phyloP scores from a whole-genome alignment of 805 yeast genomes.

The Debaryomyces hansenii region DNA sequence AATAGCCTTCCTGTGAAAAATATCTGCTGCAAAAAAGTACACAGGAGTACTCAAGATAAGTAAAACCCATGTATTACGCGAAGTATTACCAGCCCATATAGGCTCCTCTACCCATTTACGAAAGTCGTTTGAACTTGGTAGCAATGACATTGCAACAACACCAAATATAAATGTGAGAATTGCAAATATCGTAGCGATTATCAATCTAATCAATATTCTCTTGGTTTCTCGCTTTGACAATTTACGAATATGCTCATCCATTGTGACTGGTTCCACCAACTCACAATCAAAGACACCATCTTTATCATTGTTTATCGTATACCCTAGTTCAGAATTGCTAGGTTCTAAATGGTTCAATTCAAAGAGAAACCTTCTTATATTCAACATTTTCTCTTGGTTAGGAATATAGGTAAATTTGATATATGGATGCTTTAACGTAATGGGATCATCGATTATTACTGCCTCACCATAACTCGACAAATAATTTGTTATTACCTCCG shows the following conservation, averaged over 20 bases:
- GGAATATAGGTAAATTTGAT: conserved; percentile 69
- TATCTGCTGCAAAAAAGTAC: conserved; percentile 71
- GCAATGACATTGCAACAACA: conserved; percentile 64
- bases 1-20: conserved; percentile 67
- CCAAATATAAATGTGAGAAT: conserved; percentile 72
- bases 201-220: conserved; percentile 45
- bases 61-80: conserved; percentile 65
- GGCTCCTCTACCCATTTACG: conserved; percentile 60
- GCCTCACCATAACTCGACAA: conserved; percentile 57
- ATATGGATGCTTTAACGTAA: conserved; percentile 55
- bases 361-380: conserved; percentile 55
- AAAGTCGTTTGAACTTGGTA: conserved; percentile 41
- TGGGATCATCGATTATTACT: conserved; percentile 53
- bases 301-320: conserved; percentile 11
- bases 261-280: conserved; percentile 52
- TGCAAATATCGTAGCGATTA: conserved; percentile 52
- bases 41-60: conserved; percentile 69
- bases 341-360: conserved; percentile 48
- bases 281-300: conserved; percentile 47
- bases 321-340: conserved; percentile 15
- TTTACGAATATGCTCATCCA: conserved; percentile 62
- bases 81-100: conserved; percentile 60
- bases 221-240: conserved; percentile 50
- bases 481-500: conserved; percentile 51
- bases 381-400: conserved; percentile 39